Base-by-base conservation (phyloP, 495 filamentous ascomycete species). In the Aspergillus funiculosus region DNA sequence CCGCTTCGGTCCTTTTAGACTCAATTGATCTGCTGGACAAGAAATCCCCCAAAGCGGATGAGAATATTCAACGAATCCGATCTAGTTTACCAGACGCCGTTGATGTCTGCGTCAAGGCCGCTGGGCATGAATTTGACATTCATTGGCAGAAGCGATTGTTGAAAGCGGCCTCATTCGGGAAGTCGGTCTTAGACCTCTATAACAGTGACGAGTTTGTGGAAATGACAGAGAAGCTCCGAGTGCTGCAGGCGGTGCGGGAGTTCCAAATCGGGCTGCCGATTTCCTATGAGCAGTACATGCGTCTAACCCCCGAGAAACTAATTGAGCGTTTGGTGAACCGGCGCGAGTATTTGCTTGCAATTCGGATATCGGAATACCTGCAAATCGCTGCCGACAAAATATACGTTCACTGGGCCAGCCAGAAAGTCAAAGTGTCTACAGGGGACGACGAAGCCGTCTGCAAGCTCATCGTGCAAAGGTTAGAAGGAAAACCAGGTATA, bases 201-300 rank as follows among this genome's bases (percentile, higher is more conserved):
- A 94, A 86, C 64, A 94, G 87, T 57, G 92, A 98, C 52, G 91
- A 97, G 45, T 98, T 97, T 62, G 94, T 98, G 20, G 89, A 96
- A 46, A 96, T 95, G 87, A 95, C 87, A 52, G 92, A 98, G 64
- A 90, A 84, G 8, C 67, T 97, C 13, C 83, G 92, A 36, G 89
- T 98, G 3, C 74, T 98, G 22, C 95, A 94, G 57, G 91, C 94
- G 11, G 82, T 89, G 3, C 77, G 92, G 35, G 94, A 85, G 60
- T 96, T 88, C 55, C 82, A 92, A 56, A 82, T 98, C 43, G 92
- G 94, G 9, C 54, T 98, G 11, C 87, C 92, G 0, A 55, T 97
- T n/a, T 92, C 88, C 8, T 92, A 92, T 58, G 89, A 96, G 20
- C 89, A 97, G 66, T 87, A 82, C 58, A 73, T 89, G 45, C 87